Evolutionary conservation across 1,284 basidiomycete genomes (phyloP).

Genomic region (Trametes polyzona): DNA sequence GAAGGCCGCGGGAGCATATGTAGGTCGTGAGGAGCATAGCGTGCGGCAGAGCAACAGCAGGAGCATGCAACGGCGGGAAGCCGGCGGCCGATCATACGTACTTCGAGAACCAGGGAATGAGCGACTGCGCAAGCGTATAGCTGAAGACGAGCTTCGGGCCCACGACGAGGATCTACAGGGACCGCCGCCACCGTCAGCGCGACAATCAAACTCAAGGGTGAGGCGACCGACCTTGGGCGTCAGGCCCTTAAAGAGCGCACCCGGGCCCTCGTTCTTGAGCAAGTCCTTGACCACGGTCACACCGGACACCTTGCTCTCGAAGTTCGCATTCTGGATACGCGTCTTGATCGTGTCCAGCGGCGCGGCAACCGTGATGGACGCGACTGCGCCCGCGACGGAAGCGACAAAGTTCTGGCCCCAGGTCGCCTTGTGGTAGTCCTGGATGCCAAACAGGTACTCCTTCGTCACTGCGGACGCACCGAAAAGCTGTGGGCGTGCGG

Average conservation of each 20-base stretch:
- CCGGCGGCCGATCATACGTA: constrained; percentile 58
- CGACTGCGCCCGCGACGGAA: constrained; percentile 91
- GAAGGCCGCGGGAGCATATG: constrained; percentile 7
- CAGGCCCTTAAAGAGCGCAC: constrained; percentile 96
- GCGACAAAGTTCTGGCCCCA: constrained; percentile 97
- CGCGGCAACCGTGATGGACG: constrained; percentile 95
- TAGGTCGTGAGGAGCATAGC: constrained; percentile 18
- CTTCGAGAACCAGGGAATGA: constrained; percentile 94
- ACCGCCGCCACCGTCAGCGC: neutral
- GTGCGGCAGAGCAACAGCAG: neutral
- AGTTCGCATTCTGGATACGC: constrained; percentile 98
- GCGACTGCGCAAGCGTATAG: constrained; percentile 94
- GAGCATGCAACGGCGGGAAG: neutral
- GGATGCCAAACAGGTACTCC: constrained; percentile 88
- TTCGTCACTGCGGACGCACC: constrained; percentile 96
- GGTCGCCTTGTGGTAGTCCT: constrained; percentile 91
- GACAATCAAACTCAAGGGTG: neutral
- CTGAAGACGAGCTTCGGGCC: constrained; percentile 98
- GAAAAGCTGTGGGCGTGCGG: constrained; percentile 70
- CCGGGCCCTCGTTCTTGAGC: constrained; percentile 82
- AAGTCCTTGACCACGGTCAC: constrained; percentile 87
- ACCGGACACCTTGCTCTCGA: constrained; percentile 92
- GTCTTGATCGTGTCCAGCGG: constrained; percentile 98
- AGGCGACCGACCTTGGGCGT: constrained; percentile 80
- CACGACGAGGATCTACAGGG: constrained; percentile 86